Evolutionary conservation across 176 grass and related monocot genomes (phyloP), one percentile per base, ranked within the genome.

Genomic region (Aegilops umbellulata): DNA sequence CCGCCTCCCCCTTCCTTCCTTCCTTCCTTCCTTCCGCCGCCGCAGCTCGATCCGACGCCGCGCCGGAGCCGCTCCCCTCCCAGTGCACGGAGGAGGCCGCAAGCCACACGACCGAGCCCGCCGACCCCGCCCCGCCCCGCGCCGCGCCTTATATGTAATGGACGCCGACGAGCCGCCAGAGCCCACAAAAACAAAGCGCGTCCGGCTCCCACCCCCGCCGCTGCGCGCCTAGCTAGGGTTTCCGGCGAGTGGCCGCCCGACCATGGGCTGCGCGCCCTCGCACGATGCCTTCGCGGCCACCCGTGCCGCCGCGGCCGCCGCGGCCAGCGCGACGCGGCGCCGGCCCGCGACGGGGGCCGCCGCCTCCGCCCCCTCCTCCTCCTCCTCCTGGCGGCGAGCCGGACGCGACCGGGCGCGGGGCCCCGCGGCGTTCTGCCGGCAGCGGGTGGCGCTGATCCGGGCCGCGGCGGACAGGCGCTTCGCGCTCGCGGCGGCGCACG

Each of bases 401-500:
- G n/a, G n/a, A n/a, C n/a, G n/a, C n/a, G n/a, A n/a, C n/a, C n/a
- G n/a, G 42, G 69, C 27, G 38, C 46, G 74, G 22, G 22, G 89
- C 85, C 80, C 90, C 71, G 84, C 81, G 22, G 29, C 70, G 57
- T 84, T 96, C 27, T 98, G 94, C 89, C 83, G 92, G 29, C 76
- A 98, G 81, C 92, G 97, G 66, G 80, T 42, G 6, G 82, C 91
- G 55, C 75, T 98, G 60, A 95, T 98, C 86, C 80, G 70, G 60
- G 66, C 86, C n/a, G 90, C 88, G 34, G 84, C 69, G 4, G 90
- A 94, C 82, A 23, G 79, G 9, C 86, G 92, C 1, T 96, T 85
- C 88, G 82, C 86, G 36, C 88, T 94, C 22, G 88, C 97, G 9
- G 82, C 84, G 1, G 97, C 97, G 7, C 97, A 99, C 82, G 86